Base-by-base conservation (phyloP, 2,329 filamentous ascomycete species). In the Ampelomyces quisqualis region DNA sequence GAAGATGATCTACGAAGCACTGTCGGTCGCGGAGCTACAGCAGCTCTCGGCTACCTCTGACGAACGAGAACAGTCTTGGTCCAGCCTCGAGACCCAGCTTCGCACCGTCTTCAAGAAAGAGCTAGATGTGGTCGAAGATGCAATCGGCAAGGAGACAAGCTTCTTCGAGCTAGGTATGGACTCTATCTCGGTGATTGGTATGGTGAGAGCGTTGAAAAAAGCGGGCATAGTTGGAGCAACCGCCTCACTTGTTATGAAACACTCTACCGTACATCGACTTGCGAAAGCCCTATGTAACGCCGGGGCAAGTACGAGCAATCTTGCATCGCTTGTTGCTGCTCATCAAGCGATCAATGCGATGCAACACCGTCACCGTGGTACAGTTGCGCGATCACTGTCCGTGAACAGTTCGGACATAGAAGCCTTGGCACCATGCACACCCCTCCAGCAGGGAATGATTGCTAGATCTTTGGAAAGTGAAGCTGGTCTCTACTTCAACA, bases 141-240 rank as follows among this genome's bases (percentile, higher is more conserved):
- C 71, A 0, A 70, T 88, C 2, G 70, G 66, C 1, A 70, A 76
- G 2, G 72, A 70, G 0, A 81, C 82, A 0, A 95, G 82, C 45
- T 79, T 95, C 13, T 95, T 93, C 54, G 88, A 95, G 49, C 73
- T 95, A 1, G 91, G 90, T 0, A 75, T 96, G 17, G 91, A 95
- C 57, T 96, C 90, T 0, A 89, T 96, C 11, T 89, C 88, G 0
- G 86, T 85, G 0, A 82, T 94, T 31, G 77, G 81, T 6, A 76
- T 96, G 20, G 77, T 85, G 1, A 75, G 77, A 4, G 65, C 75
- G 9, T 71, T 96, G 10, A 86, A 81, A 51, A 72, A 76, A 2
- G 71, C 71, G 2, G 87, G 88, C 0, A 79, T 90, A 37, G 22
- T 58, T 1, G 70, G 74, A 10, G 82, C 81, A 0, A 81, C 79